phyloP scores from a whole-genome alignment of 495 filamentous ascomycete species.

The Penicillium bialowiezense region DNA sequence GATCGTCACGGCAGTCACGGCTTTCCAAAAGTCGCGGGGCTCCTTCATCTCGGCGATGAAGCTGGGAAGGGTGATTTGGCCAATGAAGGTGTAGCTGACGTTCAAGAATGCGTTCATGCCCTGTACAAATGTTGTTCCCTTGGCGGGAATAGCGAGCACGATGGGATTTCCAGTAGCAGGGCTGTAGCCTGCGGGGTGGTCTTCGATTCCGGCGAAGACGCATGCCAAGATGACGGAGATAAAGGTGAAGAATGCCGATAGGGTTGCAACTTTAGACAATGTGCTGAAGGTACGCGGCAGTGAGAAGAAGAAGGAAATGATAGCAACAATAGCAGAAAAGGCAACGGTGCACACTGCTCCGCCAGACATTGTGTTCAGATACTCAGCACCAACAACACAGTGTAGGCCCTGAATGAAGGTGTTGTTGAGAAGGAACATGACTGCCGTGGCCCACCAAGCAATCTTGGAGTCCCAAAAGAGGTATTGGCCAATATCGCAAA shows the following conservation, averaged over 20 bases:
- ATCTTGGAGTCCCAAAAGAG: conserved; percentile 75
- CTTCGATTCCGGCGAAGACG: conserved; percentile 72
- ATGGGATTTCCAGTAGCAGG: conserved; percentile 54
- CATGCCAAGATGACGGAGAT: conserved; percentile 77
- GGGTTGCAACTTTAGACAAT: conserved; percentile 70
- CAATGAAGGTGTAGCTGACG: conserved; percentile 90
- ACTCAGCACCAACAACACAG: conserved; percentile 74
- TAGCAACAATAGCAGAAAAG: conserved; percentile 65
- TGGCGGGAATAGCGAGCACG: conserved; percentile 62
- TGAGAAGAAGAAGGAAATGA: conserved; percentile 72
- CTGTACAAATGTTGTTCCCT: conserved; percentile 71
- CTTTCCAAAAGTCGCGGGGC: conserved; percentile 84
- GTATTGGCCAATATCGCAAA: conserved; percentile 88
- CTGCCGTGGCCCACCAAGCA: conserved; percentile 79
- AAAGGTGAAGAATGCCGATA: conserved; percentile 81
- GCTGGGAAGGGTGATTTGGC: conserved; percentile 84
- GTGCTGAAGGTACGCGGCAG: conserved; percentile 78
- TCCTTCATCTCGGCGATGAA: conserved; percentile 93
- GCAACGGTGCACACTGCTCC: conserved; percentile 66
- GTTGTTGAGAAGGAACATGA: conserved; percentile 91
- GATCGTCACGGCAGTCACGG: conserved; percentile 82
- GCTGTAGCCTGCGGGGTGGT: conserved; percentile 62
- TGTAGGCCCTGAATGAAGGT: conserved; percentile 85
- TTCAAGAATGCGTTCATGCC: conserved; percentile 84
- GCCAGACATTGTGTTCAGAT: conserved; percentile 78